These are phyloP conservation scores for Globisporangium spiculum DNA, from an alignment of 352 stramenopile genomes.

Conservation along the genomic window DNA sequence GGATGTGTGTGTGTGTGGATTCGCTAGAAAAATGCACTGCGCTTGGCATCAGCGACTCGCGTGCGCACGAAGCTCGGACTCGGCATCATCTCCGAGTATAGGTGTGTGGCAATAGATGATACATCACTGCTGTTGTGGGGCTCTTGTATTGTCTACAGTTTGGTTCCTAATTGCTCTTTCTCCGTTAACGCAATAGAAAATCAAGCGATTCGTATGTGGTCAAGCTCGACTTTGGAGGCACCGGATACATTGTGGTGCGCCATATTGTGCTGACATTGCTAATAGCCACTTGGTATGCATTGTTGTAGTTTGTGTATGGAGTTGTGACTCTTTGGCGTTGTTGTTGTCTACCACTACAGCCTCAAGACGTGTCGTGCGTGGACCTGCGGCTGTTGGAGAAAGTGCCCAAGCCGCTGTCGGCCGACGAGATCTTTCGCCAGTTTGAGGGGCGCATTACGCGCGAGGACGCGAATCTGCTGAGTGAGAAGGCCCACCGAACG, in stretches of 20 bases:
- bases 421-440: constrained; percentile 58
- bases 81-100: constrained; percentile 21
- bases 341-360: constrained; percentile 23
- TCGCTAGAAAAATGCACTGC: constrained; percentile 31
- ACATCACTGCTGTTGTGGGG: neutral
- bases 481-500: constrained; percentile 43
- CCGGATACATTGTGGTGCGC: constrained; percentile 31
- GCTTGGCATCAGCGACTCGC: constrained; percentile 30
- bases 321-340: neutral
- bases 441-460: constrained; percentile 64
- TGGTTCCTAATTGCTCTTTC: neutral
- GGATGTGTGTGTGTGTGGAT: neutral
- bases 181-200: constrained; percentile 13
- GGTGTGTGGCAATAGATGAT: constrained; percentile 19
- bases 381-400: constrained; percentile 65
- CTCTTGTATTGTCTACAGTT: neutral
- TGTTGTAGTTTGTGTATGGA: neutral
- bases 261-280: neutral
- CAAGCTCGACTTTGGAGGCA: constrained; percentile 36
- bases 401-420: constrained; percentile 65
- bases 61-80: constrained; percentile 37
- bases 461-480: constrained; percentile 56
- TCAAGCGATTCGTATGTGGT: constrained; percentile 40
- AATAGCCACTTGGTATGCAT: neutral
- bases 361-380: constrained; percentile 49